Base-by-base conservation (phyloP, 495 filamentous ascomycete genomes). In the Xylaria sp. region DNA sequence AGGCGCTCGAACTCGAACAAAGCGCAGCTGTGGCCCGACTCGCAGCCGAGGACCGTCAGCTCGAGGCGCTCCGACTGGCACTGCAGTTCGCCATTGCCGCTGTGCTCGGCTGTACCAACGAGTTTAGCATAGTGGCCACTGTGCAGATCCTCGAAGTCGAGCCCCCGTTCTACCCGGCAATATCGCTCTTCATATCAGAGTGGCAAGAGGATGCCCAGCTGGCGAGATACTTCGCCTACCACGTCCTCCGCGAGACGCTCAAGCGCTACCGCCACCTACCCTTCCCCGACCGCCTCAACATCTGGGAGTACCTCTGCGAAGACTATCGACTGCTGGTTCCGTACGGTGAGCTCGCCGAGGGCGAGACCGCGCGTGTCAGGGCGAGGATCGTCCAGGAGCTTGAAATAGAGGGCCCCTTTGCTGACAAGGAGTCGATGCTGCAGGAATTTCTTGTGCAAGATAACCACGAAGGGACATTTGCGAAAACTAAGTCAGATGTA, bases 231-330 rank as follows among this genome's bases (percentile, higher is more conserved):
- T 0, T 61, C 17, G 67, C 55, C 2, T 69, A 48, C 57, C 40
- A 50, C 43, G 1, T 69, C 19, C 29, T 69, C 29, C 41, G 57
- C 41, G 67, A 43, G 6, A 69, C 52, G 43, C 8, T 48, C 6
- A 48, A 26, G 44, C 31, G 57, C 29, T 69, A 69, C 55, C 40
- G 55, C 12, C 7, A 19, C 19, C 2, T 41, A 11, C 40, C 57
- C 29, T 69, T 61, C n/a, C 67, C 67, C 0, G 40, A 69, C 57
- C n/a, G 41, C 1, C 11, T 61, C 43, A 57, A 61, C 15, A 7
- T 69, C 11, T 26, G 24, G 9, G 66, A 68, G 53, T 21, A 11
- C 8, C 21, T 24, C 0, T 1, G 2, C 1, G 8, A 2, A 1
- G 2, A 4, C 4, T 3, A 40, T 29, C 12, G 26, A 0, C 26